Conservation (phyloP, 495 filamentous ascomycete species). For the Penicillium soppii region DNA sequence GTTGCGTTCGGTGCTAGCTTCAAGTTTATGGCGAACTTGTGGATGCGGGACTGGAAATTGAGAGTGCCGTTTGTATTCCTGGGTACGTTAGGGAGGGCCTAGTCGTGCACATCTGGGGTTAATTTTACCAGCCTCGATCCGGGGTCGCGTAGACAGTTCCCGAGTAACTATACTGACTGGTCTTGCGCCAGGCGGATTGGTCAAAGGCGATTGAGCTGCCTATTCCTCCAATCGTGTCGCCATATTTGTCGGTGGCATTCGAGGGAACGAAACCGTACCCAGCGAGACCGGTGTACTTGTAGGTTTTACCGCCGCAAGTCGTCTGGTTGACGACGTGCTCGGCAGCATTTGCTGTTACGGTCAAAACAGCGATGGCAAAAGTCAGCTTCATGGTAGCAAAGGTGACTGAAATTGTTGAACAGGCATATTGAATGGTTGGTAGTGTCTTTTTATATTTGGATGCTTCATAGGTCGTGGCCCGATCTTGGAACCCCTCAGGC, state of each 20-base stretch:
- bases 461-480: no score
- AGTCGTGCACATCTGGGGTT: not conserved
- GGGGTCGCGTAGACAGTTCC: conserved; percentile 66
- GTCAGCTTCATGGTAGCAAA: conserved; percentile 22
- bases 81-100: conserved; percentile 17
- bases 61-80: conserved; percentile 73
- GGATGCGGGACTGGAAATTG: conserved; percentile 72
- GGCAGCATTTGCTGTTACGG: conserved; percentile 13
- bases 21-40: conserved; percentile 65
- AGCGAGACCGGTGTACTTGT: conserved; percentile 66
- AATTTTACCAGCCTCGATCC: conserved; percentile 66
- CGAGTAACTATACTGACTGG: conserved; percentile 52
- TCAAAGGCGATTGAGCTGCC: conserved; percentile 70
- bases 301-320: conserved; percentile 62
- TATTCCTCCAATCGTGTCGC: conserved; percentile 70
- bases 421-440: not conserved
- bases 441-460: not conserved
- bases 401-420: not conserved
- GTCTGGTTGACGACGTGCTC: conserved; percentile 47
- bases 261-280: conserved; percentile 66
- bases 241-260: conserved; percentile 65
- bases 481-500: no score
- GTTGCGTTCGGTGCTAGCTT: conserved; percentile 55
- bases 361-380: conserved; percentile 16
- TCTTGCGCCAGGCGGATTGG: conserved; percentile 60